phyloP scores from a whole-genome alignment of 345 rosid genomes.

The Euphorbia tirucalli region DNA sequence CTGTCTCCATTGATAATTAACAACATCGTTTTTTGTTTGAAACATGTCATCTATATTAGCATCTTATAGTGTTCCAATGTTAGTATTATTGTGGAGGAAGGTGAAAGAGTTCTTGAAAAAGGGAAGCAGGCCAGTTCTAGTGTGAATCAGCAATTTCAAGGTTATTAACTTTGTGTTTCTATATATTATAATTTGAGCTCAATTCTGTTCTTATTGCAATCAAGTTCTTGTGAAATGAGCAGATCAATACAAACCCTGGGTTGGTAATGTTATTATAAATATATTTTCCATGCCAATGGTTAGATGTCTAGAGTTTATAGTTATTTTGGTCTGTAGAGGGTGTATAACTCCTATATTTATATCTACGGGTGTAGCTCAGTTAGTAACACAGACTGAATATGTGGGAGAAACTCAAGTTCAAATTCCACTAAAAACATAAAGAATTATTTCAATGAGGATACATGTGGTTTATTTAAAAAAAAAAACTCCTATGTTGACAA shows the following conservation, averaged over 20 bases:
- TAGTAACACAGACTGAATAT: too few relatives aligned
- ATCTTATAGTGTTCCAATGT: conserved; percentile 22
- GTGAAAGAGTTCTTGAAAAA: conserved; percentile 60
- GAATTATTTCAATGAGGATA: too few relatives aligned
- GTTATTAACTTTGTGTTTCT: conserved; percentile 31
- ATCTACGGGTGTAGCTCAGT: too few relatives aligned
- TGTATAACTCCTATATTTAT: too few relatives aligned
- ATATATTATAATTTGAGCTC: not conserved
- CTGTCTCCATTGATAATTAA: conserved; percentile 10
- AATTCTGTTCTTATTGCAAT: not conserved
- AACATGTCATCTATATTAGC: not conserved
- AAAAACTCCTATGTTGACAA: not conserved
- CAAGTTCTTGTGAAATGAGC: not conserved
- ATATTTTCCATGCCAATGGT: not conserved
- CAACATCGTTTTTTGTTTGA: not conserved
- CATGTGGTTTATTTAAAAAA: too few relatives aligned
- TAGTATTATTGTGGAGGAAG: conserved; percentile 54
- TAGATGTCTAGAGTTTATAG: not conserved
- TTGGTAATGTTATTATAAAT: not conserved
- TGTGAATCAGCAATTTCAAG: conserved; percentile 68
- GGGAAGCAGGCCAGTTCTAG: conserved; percentile 54
- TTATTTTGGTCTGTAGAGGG: not conserved
- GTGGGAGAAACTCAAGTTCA: too few relatives aligned
- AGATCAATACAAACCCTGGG: not conserved
- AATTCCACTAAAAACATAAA: too few relatives aligned